Percentiles rank a stretch among this genome's conserved stretches.
Evolutionary conservation across 805 yeast genomes (phyloP).

Genomic region (Jamesozyma spencerorum): DNA sequence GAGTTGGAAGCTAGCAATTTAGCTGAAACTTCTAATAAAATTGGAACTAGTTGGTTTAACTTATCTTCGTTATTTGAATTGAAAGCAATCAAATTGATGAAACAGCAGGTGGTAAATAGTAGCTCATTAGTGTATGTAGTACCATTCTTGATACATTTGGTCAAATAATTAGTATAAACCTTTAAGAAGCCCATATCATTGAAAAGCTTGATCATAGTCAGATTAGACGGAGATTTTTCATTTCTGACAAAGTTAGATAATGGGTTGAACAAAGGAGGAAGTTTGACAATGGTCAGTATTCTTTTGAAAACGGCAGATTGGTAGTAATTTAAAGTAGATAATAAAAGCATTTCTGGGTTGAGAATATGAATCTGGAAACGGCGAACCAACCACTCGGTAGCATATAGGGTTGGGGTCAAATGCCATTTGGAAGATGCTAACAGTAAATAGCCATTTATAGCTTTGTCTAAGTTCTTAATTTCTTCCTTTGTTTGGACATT

Average conservation of each 20-base stretch:
- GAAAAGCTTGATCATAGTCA: constrained; percentile 63
- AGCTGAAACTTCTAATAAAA: constrained; percentile 50
- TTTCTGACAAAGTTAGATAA: constrained; percentile 56
- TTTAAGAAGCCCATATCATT: constrained; percentile 60
- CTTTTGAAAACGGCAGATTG: constrained; percentile 64
- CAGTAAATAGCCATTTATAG: constrained; percentile 64
- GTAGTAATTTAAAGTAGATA: constrained; percentile 76
- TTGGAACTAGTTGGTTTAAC: constrained; percentile 44
- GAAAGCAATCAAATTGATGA: constrained; percentile 56
- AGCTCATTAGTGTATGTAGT: constrained; percentile 60
- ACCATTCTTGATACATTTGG: constrained; percentile 38
- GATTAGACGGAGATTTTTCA: constrained; percentile 53
- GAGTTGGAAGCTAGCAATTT: constrained; percentile 39
- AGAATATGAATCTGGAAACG: constrained; percentile 78
- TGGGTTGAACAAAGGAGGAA: constrained; percentile 78
- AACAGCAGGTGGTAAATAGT: constrained; percentile 67
- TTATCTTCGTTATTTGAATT: constrained; percentile 35
- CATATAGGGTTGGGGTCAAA: constrained; percentile 64
- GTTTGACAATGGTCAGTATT: constrained; percentile 57
- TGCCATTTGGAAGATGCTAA: constrained; percentile 70
- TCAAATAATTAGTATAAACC: constrained; percentile 49
- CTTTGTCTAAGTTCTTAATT: constrained; percentile 60
- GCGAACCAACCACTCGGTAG: constrained; percentile 92
- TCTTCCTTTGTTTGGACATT: constrained; percentile 74
- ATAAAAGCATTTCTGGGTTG: constrained; percentile 61